Percentiles rank a stretch among this genome's conserved stretches.
These are phyloP conservation scores for Colletotrichum theobromicola DNA, from an alignment of 2,329 filamentous ascomycete genomes.

Conservation along the genomic window DNA sequence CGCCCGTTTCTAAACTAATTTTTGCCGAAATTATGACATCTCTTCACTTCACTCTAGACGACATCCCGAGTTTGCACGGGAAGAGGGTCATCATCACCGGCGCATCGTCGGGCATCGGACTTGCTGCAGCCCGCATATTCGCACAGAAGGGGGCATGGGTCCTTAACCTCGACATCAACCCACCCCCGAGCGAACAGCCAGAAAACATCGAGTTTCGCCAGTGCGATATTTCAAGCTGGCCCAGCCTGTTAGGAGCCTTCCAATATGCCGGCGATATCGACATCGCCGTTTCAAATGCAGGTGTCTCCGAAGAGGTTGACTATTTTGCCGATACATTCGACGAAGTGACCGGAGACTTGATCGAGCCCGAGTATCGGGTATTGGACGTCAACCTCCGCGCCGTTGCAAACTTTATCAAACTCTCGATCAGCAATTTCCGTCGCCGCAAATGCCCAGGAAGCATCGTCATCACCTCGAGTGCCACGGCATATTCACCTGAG, in stretches of 20 bases:
- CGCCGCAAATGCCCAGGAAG: slow-evolving; percentile 27
- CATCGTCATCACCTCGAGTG: slow-evolving; percentile 42
- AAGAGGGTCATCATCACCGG: background rate
- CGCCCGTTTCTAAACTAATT: too few species aligned
- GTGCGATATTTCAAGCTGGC: slow-evolving; percentile 35
- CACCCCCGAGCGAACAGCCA: background rate
- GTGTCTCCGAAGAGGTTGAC: slow-evolving; percentile 31
- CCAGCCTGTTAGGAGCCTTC: slow-evolving; percentile 27
- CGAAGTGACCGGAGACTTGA: slow-evolving; percentile 26
- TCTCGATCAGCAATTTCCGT: slow-evolving; percentile 31
- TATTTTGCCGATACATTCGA: slow-evolving; percentile 37
- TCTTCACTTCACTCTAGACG: too few species aligned
- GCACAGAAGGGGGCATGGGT: slow-evolving; percentile 30
- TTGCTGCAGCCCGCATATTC: slow-evolving; percentile 34
- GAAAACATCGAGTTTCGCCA: slow-evolving; percentile 22
- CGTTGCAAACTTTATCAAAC: slow-evolving; percentile 36
- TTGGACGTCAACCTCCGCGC: slow-evolving; percentile 38
- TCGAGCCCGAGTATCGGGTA: slow-evolving; percentile 30
- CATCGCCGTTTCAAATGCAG: slow-evolving; percentile 39
- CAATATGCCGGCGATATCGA: slow-evolving; percentile 27
- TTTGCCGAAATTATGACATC: too few species aligned
- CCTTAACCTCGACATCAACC: slow-evolving; percentile 29
- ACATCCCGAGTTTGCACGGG: too few species aligned
- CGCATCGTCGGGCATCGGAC: slow-evolving; percentile 34
- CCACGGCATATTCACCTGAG: slow-evolving; percentile 41